Evolutionary conservation across 495 filamentous ascomycete species (phyloP).

Genomic region (Trichocladium uniseriatum): DNA sequence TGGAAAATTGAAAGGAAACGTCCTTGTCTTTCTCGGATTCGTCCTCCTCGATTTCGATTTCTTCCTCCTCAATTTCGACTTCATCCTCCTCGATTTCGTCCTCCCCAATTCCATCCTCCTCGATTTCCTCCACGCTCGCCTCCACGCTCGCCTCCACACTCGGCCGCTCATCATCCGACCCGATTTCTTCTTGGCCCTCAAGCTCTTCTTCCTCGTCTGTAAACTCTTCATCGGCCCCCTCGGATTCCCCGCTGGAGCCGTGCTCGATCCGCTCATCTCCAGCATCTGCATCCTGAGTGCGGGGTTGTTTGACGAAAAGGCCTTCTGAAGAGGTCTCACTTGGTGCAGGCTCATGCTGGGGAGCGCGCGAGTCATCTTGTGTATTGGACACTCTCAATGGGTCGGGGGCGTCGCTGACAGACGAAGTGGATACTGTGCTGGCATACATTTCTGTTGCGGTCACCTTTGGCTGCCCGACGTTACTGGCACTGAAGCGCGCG

Average conservation of each 20-base stretch:
- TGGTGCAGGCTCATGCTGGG: background rate
- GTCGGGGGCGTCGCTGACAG: background rate
- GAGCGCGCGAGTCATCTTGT: background rate
- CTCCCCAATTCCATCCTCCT: too few relatives aligned
- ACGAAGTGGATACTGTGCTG: background rate
- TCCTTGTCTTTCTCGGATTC: background rate
- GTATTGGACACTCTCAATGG: background rate
- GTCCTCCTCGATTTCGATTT: too few relatives aligned
- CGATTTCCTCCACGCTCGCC: background rate
- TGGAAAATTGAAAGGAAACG: background rate
- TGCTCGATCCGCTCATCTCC: background rate
- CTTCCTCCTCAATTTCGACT: too few relatives aligned
- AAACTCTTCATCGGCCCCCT: background rate
- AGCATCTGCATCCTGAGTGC: background rate
- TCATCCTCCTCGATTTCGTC: background rate
- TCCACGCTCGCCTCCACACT: background rate
- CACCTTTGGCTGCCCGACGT: background rate
- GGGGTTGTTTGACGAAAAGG: background rate
- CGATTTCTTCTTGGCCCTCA: conserved; percentile 2
- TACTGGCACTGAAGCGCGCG: background rate
- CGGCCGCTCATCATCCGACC: background rate
- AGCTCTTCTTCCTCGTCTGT: conserved; percentile 4
- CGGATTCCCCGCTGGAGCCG: background rate
- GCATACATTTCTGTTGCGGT: background rate
- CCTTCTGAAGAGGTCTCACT: conserved; percentile 6